Evolutionary conservation across 768 basidiomycete genomes (phyloP), one percentile per base, ranked within the genome.

Genomic region (Lyophyllum decastes): DNA sequence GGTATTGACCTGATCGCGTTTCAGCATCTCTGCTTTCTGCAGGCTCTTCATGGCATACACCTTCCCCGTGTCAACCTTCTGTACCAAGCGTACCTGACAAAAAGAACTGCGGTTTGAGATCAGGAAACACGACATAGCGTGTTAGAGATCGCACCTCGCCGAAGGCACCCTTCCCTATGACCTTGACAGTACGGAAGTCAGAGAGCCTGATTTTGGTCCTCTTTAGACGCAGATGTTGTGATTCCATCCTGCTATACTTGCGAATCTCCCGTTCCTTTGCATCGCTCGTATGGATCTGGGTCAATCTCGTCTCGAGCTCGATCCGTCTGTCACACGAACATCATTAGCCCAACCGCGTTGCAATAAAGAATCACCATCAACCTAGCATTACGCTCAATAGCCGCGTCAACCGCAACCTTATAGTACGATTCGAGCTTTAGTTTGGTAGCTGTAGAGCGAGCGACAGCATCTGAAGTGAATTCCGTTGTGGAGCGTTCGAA

Each of bases 31-130:
- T 40, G 90, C 89, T 78, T 99, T 99, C 74, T 93, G 89, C 69
- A 99, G 74, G 62, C 95, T 97, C 82, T 99, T 99, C 96, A 99
- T 98, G 34, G 96, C 96, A 71, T 98, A 99, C 45, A 99, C 96
- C 78, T 95, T 96, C 52, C 91, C 94, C 1, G 96, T 98, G 70
- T 98, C 96, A 53, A 89, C 84, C 76, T 99, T 99, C 73, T 99
- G 96, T 43, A 97, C 95, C 43, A 99, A 78, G 55, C 96, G 87
- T 34, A 98, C 95, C 92, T 94, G 57, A 38, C 24, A 35, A 41
- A 38, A 24, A 22, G 47, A 44, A 55, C 41, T 24, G 19, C 22
- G 53, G 53, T 49, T 19, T 49, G 54, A 63, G 38, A 25, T 63
- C 25, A 54, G 50, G 48, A 43, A 53, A 47, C 56, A 41, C 19